Conservation (phyloP, 163 green algal genomes). For the Picocystis sp. region DNA sequence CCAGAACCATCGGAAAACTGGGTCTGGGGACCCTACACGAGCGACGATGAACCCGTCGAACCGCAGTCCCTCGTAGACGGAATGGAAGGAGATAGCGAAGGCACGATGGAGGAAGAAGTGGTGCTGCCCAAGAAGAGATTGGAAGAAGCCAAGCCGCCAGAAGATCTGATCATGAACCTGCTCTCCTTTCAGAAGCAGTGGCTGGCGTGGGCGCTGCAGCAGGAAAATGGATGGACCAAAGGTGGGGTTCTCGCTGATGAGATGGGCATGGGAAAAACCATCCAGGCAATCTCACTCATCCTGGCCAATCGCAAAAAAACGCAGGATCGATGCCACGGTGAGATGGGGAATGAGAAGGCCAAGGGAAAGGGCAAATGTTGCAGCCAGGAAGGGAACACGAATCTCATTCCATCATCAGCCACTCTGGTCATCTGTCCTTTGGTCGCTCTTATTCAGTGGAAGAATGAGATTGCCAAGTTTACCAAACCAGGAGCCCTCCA, state of each 20-base stretch:
- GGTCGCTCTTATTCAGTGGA: constrained; percentile 82
- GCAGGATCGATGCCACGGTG: neutral
- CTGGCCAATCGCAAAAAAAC: constrained; percentile 12
- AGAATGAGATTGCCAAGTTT: constrained; percentile 68
- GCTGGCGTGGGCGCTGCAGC: constrained; percentile 61
- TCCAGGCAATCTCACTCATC: constrained; percentile 36
- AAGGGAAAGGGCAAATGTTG: no score
- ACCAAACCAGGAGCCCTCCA: constrained; percentile 40
- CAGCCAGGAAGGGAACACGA: no score
- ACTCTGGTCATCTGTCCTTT: constrained; percentile 84
- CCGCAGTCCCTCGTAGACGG: no score
- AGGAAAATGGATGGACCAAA: constrained; percentile 32
- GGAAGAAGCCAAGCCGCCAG: no score
- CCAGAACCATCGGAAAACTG: no score
- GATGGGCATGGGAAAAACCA: constrained; percentile 89
- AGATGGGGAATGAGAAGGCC: neutral
- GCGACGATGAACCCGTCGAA: no score
- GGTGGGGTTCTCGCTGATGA: constrained; percentile 81
- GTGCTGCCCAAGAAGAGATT: no score
- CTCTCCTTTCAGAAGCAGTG: constrained; percentile 41
- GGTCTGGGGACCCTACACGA: no score
- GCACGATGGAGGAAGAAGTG: no score
- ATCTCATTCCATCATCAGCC: constrained; percentile 10
- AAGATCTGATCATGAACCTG: constrained; percentile 4
- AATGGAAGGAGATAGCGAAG: no score